These are phyloP conservation scores for Calycina herbarum DNA, from an alignment of 2,329 filamentous ascomycete species.

Conservation along the genomic window DNA sequence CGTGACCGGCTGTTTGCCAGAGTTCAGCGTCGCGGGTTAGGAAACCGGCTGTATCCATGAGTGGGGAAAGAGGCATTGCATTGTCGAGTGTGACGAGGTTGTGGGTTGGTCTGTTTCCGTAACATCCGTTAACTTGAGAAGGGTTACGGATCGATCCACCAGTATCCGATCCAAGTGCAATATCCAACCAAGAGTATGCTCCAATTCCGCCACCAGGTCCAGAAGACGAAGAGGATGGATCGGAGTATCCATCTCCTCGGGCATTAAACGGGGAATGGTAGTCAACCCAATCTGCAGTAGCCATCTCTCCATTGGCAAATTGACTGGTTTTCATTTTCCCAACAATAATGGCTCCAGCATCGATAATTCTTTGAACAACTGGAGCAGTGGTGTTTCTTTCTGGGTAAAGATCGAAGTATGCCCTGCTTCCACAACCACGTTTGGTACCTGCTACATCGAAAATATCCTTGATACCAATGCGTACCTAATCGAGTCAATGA, in stretches of 20 bases:
- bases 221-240: conserved; percentile 46
- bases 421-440: conserved; percentile 57
- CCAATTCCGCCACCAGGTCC: conserved; percentile 49
- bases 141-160: conserved; percentile 50
- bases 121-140: conserved; percentile 47
- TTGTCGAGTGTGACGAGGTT: conserved; percentile 46
- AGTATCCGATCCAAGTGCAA: conserved; percentile 49
- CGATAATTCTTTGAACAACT: conserved; percentile 55
- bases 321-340: conserved; percentile 52
- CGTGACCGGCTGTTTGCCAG: conserved; percentile 43
- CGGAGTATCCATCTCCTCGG: conserved; percentile 47
- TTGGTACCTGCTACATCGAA: conserved; percentile 57
- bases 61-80: conserved; percentile 47
- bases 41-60: conserved; percentile 47
- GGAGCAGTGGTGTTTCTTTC: conserved; percentile 47
- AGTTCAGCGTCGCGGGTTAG: conserved; percentile 44
- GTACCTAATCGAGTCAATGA: not conserved
- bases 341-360: conserved; percentile 57
- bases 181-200: conserved; percentile 48
- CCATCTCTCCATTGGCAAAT: conserved; percentile 40
- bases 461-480: conserved; percentile 60
- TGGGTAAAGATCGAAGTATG: conserved; percentile 56
- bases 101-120: conserved; percentile 48
- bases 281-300: conserved; percentile 50
- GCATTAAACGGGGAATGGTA: conserved; percentile 40